Base-by-base conservation (phyloP, 2,329 filamentous ascomycete genomes). In the Niveomyces coronatus region DNA sequence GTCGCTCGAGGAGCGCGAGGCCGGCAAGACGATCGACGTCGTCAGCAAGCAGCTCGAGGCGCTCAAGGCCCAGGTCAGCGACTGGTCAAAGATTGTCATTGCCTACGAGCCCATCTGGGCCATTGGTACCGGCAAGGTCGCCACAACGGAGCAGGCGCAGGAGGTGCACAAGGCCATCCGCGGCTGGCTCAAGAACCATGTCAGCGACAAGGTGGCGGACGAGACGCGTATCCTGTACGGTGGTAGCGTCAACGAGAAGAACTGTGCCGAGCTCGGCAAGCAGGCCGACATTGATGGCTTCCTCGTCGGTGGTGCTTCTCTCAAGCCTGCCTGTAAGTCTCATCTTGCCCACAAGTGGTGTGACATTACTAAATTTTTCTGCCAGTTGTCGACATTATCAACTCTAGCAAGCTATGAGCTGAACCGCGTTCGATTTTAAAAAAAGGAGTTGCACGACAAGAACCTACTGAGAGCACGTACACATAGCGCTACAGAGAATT, bases 61-160 rank as follows among this genome's bases (percentile, higher is more conserved):
- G 48, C 85, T 89, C 48, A 80, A 87, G 61, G 64, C 68, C 53
- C 71, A 82, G 70, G 68, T 85, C 57, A 68, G 76, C 53, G 85
- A 94, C 69, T 98, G 91, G 91, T 76, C 71, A 56, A 91, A 91
- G 71, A 76, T 98, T 48, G 91, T 98, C 60, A 76, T 98, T 55
- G 91, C 91, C 56, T 98, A 98, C 67, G 91, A 98, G 76, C 91
- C 91, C 56, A 93, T 98, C 72, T 98, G 91, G 89, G 87, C 78
- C 60, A 83, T 79, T 52, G 89, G 89, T 52, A 96, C 91, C 49
- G 91, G 91, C 64, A 93, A 91, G 71, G 86, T 93, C 49, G 86
- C 86, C 52, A 83, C 80, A 47, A 87, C 79, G 44, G 73, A 86
- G 67, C 87, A 94, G 74, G 87, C 87, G 42, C 87, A 94, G 71